phyloP scores from a whole-genome alignment of 306 rosid species.

The Malus asiatica region DNA sequence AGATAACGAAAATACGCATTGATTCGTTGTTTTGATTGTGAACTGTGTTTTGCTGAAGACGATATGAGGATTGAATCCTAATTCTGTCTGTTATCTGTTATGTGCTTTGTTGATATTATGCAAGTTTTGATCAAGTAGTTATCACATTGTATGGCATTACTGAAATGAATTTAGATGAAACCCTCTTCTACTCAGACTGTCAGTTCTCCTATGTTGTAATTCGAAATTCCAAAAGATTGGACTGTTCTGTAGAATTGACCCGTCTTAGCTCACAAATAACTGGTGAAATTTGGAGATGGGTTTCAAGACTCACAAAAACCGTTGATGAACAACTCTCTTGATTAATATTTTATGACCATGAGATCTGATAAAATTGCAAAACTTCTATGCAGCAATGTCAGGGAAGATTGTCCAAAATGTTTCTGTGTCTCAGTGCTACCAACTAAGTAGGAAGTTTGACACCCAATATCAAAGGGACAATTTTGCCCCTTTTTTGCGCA shows the following conservation, averaged over 20 bases:
- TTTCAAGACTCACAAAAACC: background rate
- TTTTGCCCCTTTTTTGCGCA: constrained; percentile 57
- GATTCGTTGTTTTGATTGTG: background rate
- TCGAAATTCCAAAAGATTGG: background rate
- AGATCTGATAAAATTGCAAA: constrained; percentile 51
- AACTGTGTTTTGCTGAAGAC: background rate
- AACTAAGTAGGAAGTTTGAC: constrained; percentile 50
- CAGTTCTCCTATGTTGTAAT: background rate
- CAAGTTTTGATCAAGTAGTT: background rate
- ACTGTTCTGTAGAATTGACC: background rate
- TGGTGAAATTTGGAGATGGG: background rate
- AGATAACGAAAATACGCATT: background rate
- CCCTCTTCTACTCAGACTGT: background rate
- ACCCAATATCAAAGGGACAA: constrained; percentile 50
- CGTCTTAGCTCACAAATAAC: background rate
- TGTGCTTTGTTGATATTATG: background rate
- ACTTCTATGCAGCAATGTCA: constrained; percentile 83
- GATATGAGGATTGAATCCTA: background rate
- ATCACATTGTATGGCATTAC: background rate
- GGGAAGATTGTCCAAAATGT: constrained; percentile 85
- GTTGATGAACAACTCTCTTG: background rate
- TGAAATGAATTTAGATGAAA: background rate
- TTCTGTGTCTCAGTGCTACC: constrained; percentile 68
- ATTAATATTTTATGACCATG: constrained; percentile 23
- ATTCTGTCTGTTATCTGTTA: background rate